phyloP scores from a whole-genome alignment of 1,284 basidiomycete genomes.

The Cryptococcus sp. region DNA sequence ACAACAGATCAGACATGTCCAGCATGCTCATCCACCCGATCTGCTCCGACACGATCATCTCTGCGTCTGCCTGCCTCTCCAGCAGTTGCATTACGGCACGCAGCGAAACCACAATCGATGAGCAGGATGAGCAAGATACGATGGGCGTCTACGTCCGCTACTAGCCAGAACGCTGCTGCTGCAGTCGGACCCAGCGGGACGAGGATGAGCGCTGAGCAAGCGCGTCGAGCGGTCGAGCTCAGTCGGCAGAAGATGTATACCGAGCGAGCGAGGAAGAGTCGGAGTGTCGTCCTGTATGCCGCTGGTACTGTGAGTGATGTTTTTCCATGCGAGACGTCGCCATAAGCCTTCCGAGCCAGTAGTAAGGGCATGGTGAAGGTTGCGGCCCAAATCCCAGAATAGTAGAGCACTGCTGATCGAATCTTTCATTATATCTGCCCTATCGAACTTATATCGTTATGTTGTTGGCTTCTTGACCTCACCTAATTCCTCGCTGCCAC shows the following conservation, averaged over 20 bases:
- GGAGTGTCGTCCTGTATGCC: slow-evolving; percentile 43
- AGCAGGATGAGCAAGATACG: no score
- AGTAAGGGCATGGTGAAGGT: no score
- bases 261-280: slow-evolving; percentile 35
- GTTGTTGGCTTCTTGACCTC: background rate
- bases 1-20: slow-evolving; percentile 8
- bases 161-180: no score
- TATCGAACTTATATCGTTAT: background rate
- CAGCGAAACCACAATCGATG: background rate
- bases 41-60: background rate
- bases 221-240: slow-evolving; percentile 26
- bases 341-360: no score
- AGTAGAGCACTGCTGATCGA: background rate
- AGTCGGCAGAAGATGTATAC: slow-evolving; percentile 38
- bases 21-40: slow-evolving; percentile 8
- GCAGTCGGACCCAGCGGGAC: background rate
- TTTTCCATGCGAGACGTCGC: no score
- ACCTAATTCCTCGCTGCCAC: background rate
- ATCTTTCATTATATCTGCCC: no score
- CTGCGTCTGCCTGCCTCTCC: background rate
- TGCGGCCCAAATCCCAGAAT: background rate
- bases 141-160: no score
- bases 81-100: background rate
- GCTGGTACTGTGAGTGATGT: slow-evolving; percentile 38
- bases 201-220: slow-evolving; percentile 5